Evolutionary conservation across 208 protist species (phyloP).

Genomic region (Strigomonas culicis): DNA sequence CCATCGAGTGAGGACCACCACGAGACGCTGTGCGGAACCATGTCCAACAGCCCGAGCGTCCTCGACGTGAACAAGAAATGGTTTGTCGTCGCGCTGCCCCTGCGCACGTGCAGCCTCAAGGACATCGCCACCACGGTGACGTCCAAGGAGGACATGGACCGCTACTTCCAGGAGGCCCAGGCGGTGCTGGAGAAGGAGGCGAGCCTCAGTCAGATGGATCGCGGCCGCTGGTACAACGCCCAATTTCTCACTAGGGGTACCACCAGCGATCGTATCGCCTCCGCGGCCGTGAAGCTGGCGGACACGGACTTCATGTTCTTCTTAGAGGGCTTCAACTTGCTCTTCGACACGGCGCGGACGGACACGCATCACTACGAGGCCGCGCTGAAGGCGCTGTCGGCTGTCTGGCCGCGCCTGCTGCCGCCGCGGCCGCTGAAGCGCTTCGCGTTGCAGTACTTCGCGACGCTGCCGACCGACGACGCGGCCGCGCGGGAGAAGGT

Average conservation of each 20-base stretch:
- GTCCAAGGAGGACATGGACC: slow-evolving; percentile 81
- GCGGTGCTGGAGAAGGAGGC: slow-evolving; percentile 58
- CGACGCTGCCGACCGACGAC: slow-evolving; percentile 79
- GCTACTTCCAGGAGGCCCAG: slow-evolving; percentile 80
- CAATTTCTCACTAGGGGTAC: slow-evolving; percentile 89
- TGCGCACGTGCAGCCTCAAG: slow-evolving; percentile 79
- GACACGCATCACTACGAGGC: slow-evolving; percentile 92
- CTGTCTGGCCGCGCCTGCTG: slow-evolving; percentile 85
- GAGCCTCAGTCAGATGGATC: slow-evolving; percentile 56
- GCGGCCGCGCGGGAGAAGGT: slow-evolving; percentile 43
- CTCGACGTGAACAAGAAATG: slow-evolving; percentile 81
- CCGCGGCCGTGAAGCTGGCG: slow-evolving; percentile 85
- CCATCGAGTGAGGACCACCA: not conserved
- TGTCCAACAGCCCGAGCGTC: slow-evolving; percentile 24
- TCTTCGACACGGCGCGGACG: slow-evolving; percentile 86
- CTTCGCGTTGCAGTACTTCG: slow-evolving; percentile 89
- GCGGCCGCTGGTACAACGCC: slow-evolving; percentile 81
- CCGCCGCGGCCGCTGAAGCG: slow-evolving; percentile 82
- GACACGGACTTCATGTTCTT: slow-evolving; percentile 92
- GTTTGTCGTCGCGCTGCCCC: slow-evolving; percentile 68
- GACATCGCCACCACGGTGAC: slow-evolving; percentile 75
- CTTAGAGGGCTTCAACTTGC: slow-evolving; percentile 83
- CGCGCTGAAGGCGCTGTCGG: slow-evolving; percentile 82
- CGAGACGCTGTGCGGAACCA: not conserved
- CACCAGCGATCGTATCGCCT: slow-evolving; percentile 81